A percentile compares a stretch with the other conserved stretches of the same genome.
Evolutionary conservation across 2,329 filamentous ascomycete genomes (phyloP).

Genomic region (Colletotrichum melonis): DNA sequence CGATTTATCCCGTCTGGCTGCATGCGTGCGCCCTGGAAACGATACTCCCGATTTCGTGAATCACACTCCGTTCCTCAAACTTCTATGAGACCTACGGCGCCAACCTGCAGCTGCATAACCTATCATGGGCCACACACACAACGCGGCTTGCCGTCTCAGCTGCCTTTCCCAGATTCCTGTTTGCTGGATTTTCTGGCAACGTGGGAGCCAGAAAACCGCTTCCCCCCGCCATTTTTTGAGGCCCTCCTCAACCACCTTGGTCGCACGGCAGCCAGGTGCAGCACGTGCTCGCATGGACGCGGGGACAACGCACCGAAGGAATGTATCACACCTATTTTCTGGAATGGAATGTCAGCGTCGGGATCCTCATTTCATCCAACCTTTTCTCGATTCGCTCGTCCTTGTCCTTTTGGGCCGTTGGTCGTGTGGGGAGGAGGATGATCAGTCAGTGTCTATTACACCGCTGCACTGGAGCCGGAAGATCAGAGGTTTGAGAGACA

Average conservation of each 20-base stretch:
- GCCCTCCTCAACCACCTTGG: slow-evolving; percentile 20
- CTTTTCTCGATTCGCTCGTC: neutral
- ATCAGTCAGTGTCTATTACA: slow-evolving; percentile 7
- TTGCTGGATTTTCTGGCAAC: neutral
- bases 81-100: neutral
- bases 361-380: neutral
- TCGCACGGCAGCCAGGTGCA: slow-evolving; percentile 23
- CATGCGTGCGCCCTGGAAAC: neutral
- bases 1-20: neutral
- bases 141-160: neutral
- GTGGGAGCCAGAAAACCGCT: neutral
- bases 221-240: slow-evolving; percentile 11
- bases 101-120: slow-evolving; percentile 5
- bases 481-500: neutral
- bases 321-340: neutral
- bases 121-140: neutral
- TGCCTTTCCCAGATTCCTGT: neutral
- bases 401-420: neutral
- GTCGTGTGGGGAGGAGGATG: neutral
- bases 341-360: slow-evolving; percentile 1
- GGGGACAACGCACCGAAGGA: slow-evolving; percentile 14
- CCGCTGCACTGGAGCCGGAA: slow-evolving; percentile 15
- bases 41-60: neutral
- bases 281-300: slow-evolving; percentile 19
- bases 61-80: neutral